Base-by-base conservation (phyloP, 768 basidiomycete genomes). In the Neoboletus magnificus region DNA sequence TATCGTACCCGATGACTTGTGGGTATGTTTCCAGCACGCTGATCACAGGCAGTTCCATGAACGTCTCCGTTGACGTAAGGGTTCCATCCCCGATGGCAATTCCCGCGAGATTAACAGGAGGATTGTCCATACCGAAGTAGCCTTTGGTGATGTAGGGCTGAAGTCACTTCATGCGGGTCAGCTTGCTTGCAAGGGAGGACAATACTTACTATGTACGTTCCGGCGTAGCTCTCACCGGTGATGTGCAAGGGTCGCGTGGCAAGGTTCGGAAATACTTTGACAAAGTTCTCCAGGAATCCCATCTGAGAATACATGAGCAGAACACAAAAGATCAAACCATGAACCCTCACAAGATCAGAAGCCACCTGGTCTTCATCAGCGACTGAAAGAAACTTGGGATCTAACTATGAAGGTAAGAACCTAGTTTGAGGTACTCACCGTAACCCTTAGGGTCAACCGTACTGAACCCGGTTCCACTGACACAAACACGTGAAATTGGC, bases 151-250 rank as follows among this genome's bases (percentile, higher is more conserved):
- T 90, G 64, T 89, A 89, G 4, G 87, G 86, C 85, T 89, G 10
- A 84, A 73, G 7, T 5, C 2, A 18, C 18, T 5, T 52, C 15
- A 25, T 2, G 42, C 5, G 13, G 12, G 48, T 37, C 18, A 9
- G 16, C 37, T 33, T 16, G 15, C 18, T 16, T 15, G n/a, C 3
- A 8, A 5, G 20, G 32, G 83, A 85, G 44, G 42, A 27, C 23
- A 23, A 43, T 7, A 67, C 81, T 55, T 60, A 82, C 82, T 46
- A 89, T 88, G 60, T 83, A 88, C 47, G 74, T 78, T 25, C 87
- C 87, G 22, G 88, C 82, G 68, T 89, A 89, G 63, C 84, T 86
- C 69, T 89, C 88, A 4, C 88, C 88, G 0, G 83, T 83, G n/a
- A 91, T 64, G 66, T 84, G 71, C 45, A 89, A 73, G 18, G 88